Conservation (phyloP, 495 filamentous ascomycete species). For the Neurospora intermedia region DNA sequence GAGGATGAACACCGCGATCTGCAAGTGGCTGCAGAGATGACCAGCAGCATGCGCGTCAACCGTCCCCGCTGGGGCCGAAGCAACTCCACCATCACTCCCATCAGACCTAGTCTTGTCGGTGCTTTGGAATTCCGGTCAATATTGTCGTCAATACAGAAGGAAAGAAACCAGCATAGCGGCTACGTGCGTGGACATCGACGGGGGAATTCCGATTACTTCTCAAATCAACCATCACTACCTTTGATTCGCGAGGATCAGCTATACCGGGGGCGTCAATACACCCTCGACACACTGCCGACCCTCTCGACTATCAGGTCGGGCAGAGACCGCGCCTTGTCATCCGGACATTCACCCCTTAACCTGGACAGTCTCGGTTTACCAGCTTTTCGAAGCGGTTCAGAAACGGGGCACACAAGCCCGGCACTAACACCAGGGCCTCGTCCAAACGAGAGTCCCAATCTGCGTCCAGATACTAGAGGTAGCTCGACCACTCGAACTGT, state of each 20-base stretch:
- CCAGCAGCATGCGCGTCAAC: slow-evolving; percentile 83
- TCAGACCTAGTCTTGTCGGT: slow-evolving; percentile 86
- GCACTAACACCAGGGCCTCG: background rate
- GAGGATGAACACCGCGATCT: slow-evolving; percentile 60
- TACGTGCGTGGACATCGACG: slow-evolving; percentile 52
- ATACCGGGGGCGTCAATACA: background rate
- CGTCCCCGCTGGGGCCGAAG: slow-evolving; percentile 58
- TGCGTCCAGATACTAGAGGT: slow-evolving; percentile 7
- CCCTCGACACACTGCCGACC: background rate
- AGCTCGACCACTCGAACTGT: slow-evolving; percentile 17
- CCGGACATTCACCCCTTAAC: slow-evolving; percentile 18
- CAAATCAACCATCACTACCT: background rate
- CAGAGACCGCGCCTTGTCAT: slow-evolving; percentile 22
- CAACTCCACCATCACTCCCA: slow-evolving; percentile 63
- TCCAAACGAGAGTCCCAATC: background rate
- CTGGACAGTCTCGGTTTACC: slow-evolving; percentile 5
- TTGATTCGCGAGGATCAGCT: background rate
- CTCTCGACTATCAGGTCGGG: background rate
- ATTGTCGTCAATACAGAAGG: slow-evolving; percentile 68
- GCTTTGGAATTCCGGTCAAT: slow-evolving; percentile 90
- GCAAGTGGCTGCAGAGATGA: slow-evolving; percentile 69
- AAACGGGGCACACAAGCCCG: background rate
- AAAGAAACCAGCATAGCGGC: slow-evolving; percentile 56
- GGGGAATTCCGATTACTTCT: slow-evolving; percentile 45
- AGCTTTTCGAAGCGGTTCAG: background rate